Percentiles rank a stretch among this genome's conserved stretches.
These are phyloP conservation scores for Nadsonia commutata DNA, from an alignment of 1,139 yeast species.

Conservation along the genomic window DNA sequence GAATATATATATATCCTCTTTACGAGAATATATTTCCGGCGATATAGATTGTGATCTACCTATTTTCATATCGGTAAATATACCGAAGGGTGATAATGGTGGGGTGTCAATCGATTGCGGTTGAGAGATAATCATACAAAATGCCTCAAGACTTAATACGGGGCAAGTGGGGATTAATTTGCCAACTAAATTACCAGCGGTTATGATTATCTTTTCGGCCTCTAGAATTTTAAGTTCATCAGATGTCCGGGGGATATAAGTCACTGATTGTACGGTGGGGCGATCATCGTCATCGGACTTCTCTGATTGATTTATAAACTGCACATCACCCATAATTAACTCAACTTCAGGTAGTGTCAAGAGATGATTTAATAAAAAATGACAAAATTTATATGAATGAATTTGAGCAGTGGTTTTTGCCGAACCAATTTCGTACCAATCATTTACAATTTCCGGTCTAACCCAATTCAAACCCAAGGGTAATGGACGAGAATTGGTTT, in stretches of 20 bases:
- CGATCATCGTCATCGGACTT: too few species aligned
- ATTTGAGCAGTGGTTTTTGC: constrained; percentile 89
- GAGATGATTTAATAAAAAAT: constrained; percentile 63
- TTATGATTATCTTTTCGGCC: constrained; percentile 67
- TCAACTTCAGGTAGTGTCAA: constrained; percentile 76
- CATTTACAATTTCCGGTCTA: constrained; percentile 44
- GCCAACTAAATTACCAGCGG: constrained; percentile 96
- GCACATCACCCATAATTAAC: constrained; percentile 70
- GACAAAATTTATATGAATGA: constrained; percentile 88
- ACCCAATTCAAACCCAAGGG: constrained; percentile 81
- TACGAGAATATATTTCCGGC: constrained; percentile 91
- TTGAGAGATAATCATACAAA: constrained; percentile 84
- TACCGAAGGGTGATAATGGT: constrained; percentile 57
- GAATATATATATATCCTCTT: constrained; percentile 91
- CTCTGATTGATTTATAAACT: constrained; percentile 22
- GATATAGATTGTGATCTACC: constrained; percentile 53
- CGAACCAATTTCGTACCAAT: constrained; percentile 74
- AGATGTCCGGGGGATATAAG: background rate
- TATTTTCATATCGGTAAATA: constrained; percentile 77
- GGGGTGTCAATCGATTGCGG: constrained; percentile 33
- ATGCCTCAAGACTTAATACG: constrained; percentile 82
- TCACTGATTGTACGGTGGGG: background rate
- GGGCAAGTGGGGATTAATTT: constrained; percentile 83
- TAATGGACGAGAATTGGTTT: constrained; percentile 22
- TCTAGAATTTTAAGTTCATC: constrained; percentile 18